Percentiles rank a stretch among this genome's conserved stretches.
These are phyloP conservation scores for Plectosphaerella cucumerina DNA, from an alignment of 2,329 filamentous ascomycete genomes.

Conservation along the genomic window DNA sequence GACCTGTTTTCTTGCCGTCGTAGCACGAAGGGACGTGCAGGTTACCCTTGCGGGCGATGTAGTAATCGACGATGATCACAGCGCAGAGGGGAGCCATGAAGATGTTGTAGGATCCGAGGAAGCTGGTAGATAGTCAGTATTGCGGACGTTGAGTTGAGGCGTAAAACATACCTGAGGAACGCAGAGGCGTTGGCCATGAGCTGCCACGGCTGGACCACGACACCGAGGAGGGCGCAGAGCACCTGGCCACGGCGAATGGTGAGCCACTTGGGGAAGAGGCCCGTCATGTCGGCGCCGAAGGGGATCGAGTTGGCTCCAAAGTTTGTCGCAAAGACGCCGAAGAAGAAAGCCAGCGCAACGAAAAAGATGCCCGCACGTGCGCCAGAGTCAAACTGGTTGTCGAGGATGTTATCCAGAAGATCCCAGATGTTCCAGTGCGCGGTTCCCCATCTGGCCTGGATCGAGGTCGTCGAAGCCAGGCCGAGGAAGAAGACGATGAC, in stretches of 20 bases:
- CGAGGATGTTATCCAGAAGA: constrained; percentile 28
- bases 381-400: constrained; percentile 25
- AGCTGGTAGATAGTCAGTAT: constrained; percentile 1
- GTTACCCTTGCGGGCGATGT: constrained; percentile 24
- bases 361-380: constrained; percentile 28
- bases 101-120: constrained; percentile 20
- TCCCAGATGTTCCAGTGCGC: constrained; percentile 33
- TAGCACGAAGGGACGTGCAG: constrained; percentile 25
- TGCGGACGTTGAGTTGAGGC: too few relatives aligned
- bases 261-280: constrained; percentile 23
- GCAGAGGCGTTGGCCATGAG: constrained; percentile 16
- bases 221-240: constrained; percentile 23
- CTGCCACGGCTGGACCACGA: constrained; percentile 27
- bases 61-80: constrained; percentile 30
- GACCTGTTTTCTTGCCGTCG: constrained; percentile 16
- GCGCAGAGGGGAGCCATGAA: constrained; percentile 21
- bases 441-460: constrained; percentile 27
- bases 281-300: constrained; percentile 27
- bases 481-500: constrained; percentile 23
- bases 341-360: constrained; percentile 15
- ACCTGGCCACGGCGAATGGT: constrained; percentile 27
- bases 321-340: constrained; percentile 19
- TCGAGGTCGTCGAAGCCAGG: constrained; percentile 22
- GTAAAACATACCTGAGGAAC: constrained; percentile 12
- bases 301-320: constrained; percentile 25